Base-by-base conservation (phyloP, 2,329 filamentous ascomycete genomes). In the Fusarium nisikadoi region DNA sequence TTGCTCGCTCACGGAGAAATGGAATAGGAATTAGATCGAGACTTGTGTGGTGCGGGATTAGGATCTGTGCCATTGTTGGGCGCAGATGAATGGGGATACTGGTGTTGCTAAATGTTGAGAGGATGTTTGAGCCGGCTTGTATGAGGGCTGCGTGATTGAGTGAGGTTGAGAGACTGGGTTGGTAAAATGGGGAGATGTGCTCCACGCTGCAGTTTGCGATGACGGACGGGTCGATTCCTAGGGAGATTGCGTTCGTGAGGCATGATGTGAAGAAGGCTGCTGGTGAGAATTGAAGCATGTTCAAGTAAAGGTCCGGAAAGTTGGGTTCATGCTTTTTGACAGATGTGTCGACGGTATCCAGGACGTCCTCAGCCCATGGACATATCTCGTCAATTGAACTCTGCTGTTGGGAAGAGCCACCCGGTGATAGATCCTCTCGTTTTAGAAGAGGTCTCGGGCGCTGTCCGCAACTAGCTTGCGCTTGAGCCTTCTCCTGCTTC, bases 1-100 rank as follows among this genome's bases (percentile, higher is more conserved):
- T 79, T 3, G 75, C 76, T 11, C 71, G 53, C 8, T 79, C 77
- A 1, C 77, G 76, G 0, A 79, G 55, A 8, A 69, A 65, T 0
- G 77, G 77, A 3, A 79, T 35, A 2, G 77, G 77, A 1, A 79
- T 77, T 0, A 79, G 57, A 36, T 79, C 77, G 0, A 79, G 29
- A 19, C 76, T 73, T 6, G 65, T 62, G 8, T 78, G 76, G 25
- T 79, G 77, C 0, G 77, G 76, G 8, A 79, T 70, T 6, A 79
- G 65, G 4, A 79, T 43, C 25, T 79, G 77, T 0, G 74, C 70
- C 39, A 78, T 56, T 2, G 77, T 79, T 8, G 77, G 77, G 0
- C 69, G 71, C 1, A 79, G 68, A 14, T 78, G 68, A 0, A 45
- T 2, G 5, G 77, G 77, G 2, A 76, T 59, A 12, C 19, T 56